phyloP scores from a whole-genome alignment of 2,329 filamentous ascomycete species.

The Atkinsonella hypoxylon region DNA sequence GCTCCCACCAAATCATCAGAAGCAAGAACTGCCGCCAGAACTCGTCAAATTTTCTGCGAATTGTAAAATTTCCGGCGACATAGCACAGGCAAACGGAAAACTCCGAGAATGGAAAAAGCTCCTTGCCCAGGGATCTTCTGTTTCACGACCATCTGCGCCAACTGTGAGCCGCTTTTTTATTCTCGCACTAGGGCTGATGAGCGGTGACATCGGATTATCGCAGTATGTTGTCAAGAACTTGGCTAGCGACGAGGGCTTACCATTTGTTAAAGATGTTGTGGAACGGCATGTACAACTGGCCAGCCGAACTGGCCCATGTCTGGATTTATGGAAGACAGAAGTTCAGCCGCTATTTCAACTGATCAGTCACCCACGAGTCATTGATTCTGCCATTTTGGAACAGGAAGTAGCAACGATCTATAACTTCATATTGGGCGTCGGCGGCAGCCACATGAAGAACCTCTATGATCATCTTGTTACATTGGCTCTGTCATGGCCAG shows the following conservation, averaged over 20 bases:
- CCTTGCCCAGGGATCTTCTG: neutral
- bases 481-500: conserved; percentile 6
- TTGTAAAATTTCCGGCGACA: neutral
- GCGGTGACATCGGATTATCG: conserved; percentile 10
- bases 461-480: conserved; percentile 20
- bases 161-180: conserved; percentile 9
- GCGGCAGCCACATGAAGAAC: conserved; percentile 17
- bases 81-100: conserved; percentile 8
- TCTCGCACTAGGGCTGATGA: conserved; percentile 12
- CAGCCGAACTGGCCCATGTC: neutral
- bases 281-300: conserved; percentile 13
- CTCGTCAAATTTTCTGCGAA: neutral
- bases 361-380: conserved; percentile 21
- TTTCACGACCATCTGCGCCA: neutral
- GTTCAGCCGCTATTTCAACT: conserved; percentile 23
- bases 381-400: conserved; percentile 27
- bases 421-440: conserved; percentile 23
- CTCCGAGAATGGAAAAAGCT: conserved; percentile 11
- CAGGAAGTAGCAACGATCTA: conserved; percentile 22
- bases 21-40: neutral
- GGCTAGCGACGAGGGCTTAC: conserved; percentile 17
- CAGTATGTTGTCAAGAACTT: conserved; percentile 13
- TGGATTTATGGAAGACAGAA: conserved; percentile 14
- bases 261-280: conserved; percentile 15
- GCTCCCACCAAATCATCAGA: neutral